Evolutionary conservation across 2,329 filamentous ascomycete species (phyloP), one percentile per base, ranked within the genome.

Genomic region (Pyrenochaeta sp.): DNA sequence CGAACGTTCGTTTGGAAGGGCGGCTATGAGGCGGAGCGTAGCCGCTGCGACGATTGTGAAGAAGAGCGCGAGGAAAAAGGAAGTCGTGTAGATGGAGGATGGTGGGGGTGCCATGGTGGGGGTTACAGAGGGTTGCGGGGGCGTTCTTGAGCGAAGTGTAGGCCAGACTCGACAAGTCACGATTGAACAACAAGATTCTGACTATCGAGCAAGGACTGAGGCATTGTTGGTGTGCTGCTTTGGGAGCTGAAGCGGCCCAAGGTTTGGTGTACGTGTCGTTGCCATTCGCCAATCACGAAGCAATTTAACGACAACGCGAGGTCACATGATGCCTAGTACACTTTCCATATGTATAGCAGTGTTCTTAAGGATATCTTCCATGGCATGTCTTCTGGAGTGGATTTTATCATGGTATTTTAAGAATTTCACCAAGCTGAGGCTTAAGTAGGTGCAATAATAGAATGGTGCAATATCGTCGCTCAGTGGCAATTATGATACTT

Each of bases 11-110:
- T 44, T 63, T 23, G 75, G 72, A 20, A 81, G 70, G 49, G 80
- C 75, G 32, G 71, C 63, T 56, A 75, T 66, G 36, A 80, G 65
- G 30, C 79, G 79, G 14, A 77, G 72, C 14, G 72, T 57, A 7
- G 66, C 54, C 21, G 67, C 63, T 9, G 75, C 64, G 49, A 78
- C 30, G 51, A 73, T 51, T 30, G 77, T 70, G 37, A 71, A 47
- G 49, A 76, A 55, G 48, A 73, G 46, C 11, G 75, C 66, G 51
- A 77, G 62, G 47, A 63, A 14, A 60, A 71, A 64, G 49, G 72
- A 66, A 51, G 69, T 54, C 2, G 55, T 63, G 54, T 61, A 63
- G 54, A 68, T 60, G 1, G 60, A 56, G 27, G 59, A 54, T 6
- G 39, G 57, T 17, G 62, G 57, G 51, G 64, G 60, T 6, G 62